Percentiles rank a stretch among this genome's conserved stretches.
Conservation (phyloP, 73 alveolate genomes). For the Paramecium bursaria region DNA sequence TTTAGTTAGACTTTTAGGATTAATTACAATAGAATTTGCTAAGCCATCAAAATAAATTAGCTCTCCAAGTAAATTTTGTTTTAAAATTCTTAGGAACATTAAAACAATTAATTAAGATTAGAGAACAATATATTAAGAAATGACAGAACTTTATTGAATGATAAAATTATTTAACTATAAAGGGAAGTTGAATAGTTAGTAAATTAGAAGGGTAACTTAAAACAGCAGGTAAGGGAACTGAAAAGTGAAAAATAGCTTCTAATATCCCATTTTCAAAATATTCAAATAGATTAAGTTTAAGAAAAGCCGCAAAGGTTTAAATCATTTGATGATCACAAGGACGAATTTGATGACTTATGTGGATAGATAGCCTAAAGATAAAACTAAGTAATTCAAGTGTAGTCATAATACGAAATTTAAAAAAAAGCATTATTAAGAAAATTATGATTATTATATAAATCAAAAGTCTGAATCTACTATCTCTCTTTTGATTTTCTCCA, state of each 20-base stretch:
- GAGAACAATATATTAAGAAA: constrained; percentile 5
- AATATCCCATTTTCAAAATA: constrained; percentile 7
- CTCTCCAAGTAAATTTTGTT: not conserved
- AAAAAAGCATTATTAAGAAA: not conserved
- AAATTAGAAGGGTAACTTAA: not conserved
- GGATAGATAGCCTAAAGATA: not conserved
- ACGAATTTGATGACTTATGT: not conserved
- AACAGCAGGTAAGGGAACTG: not conserved
- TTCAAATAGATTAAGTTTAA: not conserved
- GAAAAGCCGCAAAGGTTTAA: not conserved
- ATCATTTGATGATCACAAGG: not conserved
- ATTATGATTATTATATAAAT: not conserved
- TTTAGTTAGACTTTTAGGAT: not conserved
- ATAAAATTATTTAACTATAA: not conserved
- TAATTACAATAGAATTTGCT: not conserved
- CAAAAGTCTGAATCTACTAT: constrained; percentile 68
- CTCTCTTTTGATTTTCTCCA: constrained; percentile 69
- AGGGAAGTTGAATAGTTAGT: not conserved
- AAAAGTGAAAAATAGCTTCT: constrained; percentile 16
- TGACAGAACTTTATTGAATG: not conserved
- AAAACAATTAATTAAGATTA: constrained; percentile 6
- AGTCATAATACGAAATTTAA: not conserved
- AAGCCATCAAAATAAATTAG: constrained; percentile 17
- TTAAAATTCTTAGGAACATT: not conserved
- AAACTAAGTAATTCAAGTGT: not conserved